A percentile compares a stretch with the other conserved stretches of the same genome.
These are phyloP conservation scores for Aspergillus campestris DNA, from an alignment of 495 filamentous ascomycete genomes.

Conservation along the genomic window DNA sequence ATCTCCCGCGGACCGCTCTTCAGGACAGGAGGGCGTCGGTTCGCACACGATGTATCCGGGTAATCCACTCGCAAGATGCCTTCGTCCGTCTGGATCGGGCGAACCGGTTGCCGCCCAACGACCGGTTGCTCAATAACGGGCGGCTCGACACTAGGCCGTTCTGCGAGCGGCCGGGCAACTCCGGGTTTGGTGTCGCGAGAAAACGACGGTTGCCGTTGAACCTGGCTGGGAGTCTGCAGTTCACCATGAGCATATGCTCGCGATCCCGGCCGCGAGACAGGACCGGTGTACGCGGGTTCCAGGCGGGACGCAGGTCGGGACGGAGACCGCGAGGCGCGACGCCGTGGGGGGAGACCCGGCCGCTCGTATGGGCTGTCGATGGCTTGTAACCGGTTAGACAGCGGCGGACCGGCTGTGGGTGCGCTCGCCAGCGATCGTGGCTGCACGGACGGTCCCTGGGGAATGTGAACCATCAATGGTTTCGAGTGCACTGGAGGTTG, in stretches of 20 bases:
- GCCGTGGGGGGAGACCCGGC: slow-evolving; percentile 54
- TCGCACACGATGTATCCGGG: slow-evolving; percentile 78
- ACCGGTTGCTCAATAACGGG: neutral
- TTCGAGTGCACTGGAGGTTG: slow-evolving; percentile 24
- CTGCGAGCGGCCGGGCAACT: slow-evolving; percentile 10
- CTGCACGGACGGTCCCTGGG: slow-evolving; percentile 12
- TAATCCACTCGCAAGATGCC: slow-evolving; percentile 45
- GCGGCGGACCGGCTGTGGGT: slow-evolving; percentile 2
- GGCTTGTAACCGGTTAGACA: slow-evolving; percentile 16
- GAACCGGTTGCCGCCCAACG: slow-evolving; percentile 8
- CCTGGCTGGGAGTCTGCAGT: slow-evolving; percentile 7
- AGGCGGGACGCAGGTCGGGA: slow-evolving; percentile 17
- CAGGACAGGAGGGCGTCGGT: slow-evolving; percentile 70
- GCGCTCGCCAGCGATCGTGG: slow-evolving; percentile 16
- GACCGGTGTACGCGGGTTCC: slow-evolving; percentile 12
- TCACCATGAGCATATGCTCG: slow-evolving; percentile 4
- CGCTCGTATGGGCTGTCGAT: slow-evolving; percentile 41
- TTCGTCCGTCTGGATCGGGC: slow-evolving; percentile 18
- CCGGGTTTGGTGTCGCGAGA: slow-evolving; percentile 21
- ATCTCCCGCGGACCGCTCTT: slow-evolving; percentile 66
- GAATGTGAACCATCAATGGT: slow-evolving; percentile 31
- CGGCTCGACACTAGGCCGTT: slow-evolving; percentile 12
- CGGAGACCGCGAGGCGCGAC: slow-evolving; percentile 21
- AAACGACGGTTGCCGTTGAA: slow-evolving; percentile 25
- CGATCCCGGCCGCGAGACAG: slow-evolving; percentile 10